Evolutionary conservation across 2,329 filamentous ascomycete species (phyloP), one percentile per base, ranked within the genome.

Genomic region (Aspergillus caelatus): DNA sequence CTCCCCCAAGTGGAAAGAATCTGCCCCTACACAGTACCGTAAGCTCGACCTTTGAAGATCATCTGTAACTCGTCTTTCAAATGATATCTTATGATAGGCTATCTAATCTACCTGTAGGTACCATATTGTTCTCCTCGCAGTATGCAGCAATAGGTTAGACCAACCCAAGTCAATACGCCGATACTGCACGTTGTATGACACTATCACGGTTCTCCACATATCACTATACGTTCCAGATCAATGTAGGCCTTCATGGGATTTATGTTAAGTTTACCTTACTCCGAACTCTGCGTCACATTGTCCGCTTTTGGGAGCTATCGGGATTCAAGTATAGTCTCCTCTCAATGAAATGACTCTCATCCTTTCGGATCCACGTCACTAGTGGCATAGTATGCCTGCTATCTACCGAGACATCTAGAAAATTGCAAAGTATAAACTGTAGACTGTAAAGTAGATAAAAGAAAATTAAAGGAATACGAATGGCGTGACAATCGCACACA

Each of bases 391-490:
- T 30, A 50, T 11, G 19, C 16, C 26, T 23, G 19, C n/a, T 46
- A 23, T 46, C n/a, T 26, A 23, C 11, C 10, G 10, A 14, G 10
- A 5, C 4, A 14, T 45, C 21, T 46, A 23, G 21, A 46, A 46
- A 46, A 21, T 6, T 12, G 21, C 5, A 46, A 23, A 8, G 23
- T 26, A 23, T 16, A 16, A 16, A 28, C 5, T 46, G 10, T 12
- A 48, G 14, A 48, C 21, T 11, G 8, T 19, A 52, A 32, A 52
- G 9, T 30, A 11, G 4, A 52, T 12, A n/a, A 32, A 43, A 64
- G 63, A 61, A 66, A 56, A 62, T 11, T 4, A 46, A 53, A 62
- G 58, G 67, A 45, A 66, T 50, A 61, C 45, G 16, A 11, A 60
- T 39, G 30, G 52, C 32, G 14, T n/a, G 57, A 16, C n/a, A 26